A percentile compares a stretch with the other conserved stretches of the same genome.
phyloP scores from a whole-genome alignment of 176 grass and related monocot species.

The Thalia dealbata region DNA sequence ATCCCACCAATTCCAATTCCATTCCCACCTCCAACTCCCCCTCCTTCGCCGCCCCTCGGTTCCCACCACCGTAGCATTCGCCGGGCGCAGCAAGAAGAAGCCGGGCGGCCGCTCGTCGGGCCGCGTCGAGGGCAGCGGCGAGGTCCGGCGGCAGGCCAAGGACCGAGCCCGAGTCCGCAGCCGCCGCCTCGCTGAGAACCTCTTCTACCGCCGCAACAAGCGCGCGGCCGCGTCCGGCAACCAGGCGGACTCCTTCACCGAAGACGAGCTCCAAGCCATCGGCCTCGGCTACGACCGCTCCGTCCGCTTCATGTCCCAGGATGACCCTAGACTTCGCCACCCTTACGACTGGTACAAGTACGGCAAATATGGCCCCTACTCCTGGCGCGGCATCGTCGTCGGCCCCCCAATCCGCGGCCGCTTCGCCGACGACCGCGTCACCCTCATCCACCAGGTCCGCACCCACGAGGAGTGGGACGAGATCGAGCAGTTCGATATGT shows the following conservation, averaged over 20 bases:
- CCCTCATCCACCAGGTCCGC: slow-evolving; percentile 58
- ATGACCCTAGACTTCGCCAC: slow-evolving; percentile 76
- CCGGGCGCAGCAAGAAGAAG: slow-evolving; percentile 84
- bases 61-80: slow-evolving; percentile 30
- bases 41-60: slow-evolving; percentile 12
- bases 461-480: slow-evolving; percentile 73
- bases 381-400: slow-evolving; percentile 90
- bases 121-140: slow-evolving; percentile 64
- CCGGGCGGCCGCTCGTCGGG: slow-evolving; percentile 20
- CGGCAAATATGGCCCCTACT: slow-evolving; percentile 66
- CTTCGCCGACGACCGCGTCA: slow-evolving; percentile 77
- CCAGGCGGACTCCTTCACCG: slow-evolving; percentile 61
- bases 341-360: slow-evolving; percentile 95
- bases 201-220: slow-evolving; percentile 74
- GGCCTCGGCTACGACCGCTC: slow-evolving; percentile 82
- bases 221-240: slow-evolving; percentile 19
- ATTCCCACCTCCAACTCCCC: background rate
- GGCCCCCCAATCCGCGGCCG: slow-evolving; percentile 83
- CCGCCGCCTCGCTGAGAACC: slow-evolving; percentile 60
- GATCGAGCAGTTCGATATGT: slow-evolving; percentile 83
- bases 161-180: slow-evolving; percentile 43
- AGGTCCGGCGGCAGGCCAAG: slow-evolving; percentile 72
- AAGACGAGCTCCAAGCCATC: slow-evolving; percentile 77
- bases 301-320: slow-evolving; percentile 80
- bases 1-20: slow-evolving; percentile 13